These are phyloP conservation scores for Orbilia oligospora DNA, from an alignment of 2,329 filamentous ascomycete genomes.

Conservation along the genomic window DNA sequence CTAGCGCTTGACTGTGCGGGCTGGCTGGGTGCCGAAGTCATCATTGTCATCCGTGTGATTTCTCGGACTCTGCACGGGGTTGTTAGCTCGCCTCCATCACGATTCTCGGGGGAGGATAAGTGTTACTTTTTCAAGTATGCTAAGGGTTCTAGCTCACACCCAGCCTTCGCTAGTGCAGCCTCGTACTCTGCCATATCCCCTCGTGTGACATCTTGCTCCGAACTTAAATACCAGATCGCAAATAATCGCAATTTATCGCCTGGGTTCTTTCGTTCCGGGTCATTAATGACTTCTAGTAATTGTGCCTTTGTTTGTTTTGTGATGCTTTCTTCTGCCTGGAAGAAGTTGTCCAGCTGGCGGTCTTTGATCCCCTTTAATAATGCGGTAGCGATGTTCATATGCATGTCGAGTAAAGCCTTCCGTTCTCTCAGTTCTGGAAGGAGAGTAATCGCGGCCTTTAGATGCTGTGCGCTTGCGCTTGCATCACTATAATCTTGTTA, in stretches of 20 bases:
- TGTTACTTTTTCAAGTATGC: constrained; percentile 86
- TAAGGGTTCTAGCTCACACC: constrained; percentile 82
- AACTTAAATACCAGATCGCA: constrained; percentile 91
- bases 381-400: constrained; percentile 96
- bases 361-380: constrained; percentile 88
- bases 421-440: constrained; percentile 92
- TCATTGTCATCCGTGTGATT: constrained; percentile 97
- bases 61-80: constrained; percentile 79
- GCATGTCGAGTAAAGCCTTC: constrained; percentile 95
- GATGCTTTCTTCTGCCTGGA: constrained; percentile 92
- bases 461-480: constrained; percentile 88
- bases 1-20: constrained; percentile 73
- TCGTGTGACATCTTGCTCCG: constrained; percentile 87
- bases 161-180: constrained; percentile 81
- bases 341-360: constrained; percentile 94
- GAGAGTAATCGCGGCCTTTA: constrained; percentile 94
- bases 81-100: constrained; percentile 11
- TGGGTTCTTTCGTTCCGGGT: constrained; percentile 83
- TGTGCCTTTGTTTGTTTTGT: constrained; percentile 91
- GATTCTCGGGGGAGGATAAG: not conserved
- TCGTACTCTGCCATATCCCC: constrained; percentile 88
- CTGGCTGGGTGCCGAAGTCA: constrained; percentile 83
- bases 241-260: constrained; percentile 93
- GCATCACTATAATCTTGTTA: constrained; percentile 76
- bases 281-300: constrained; percentile 87